Conservation (phyloP, 2,329 filamentous ascomycete species). For the Aspergillus proliferans region DNA sequence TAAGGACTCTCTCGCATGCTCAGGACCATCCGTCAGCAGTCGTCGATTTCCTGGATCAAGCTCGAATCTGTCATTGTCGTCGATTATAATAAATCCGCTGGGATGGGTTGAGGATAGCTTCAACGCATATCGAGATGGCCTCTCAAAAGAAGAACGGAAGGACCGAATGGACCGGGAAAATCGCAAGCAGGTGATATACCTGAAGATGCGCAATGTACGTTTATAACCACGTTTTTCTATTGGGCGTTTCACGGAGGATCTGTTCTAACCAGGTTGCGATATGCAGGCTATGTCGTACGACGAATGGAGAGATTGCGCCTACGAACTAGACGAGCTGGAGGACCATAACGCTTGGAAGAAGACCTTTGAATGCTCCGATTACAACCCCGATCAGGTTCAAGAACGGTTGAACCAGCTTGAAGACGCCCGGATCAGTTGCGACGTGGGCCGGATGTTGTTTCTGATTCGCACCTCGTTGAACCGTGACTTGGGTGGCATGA, state of each 20-base stretch:
- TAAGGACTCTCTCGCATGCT: constrained; percentile 7
- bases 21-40: constrained; percentile 3
- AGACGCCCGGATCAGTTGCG: constrained; percentile 62
- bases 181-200: constrained; percentile 56
- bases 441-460: constrained; percentile 71
- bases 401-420: constrained; percentile 67
- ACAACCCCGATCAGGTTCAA: constrained; percentile 64
- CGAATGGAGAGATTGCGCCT: constrained; percentile 71
- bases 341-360: constrained; percentile 77
- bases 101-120: constrained; percentile 31
- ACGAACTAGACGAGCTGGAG: constrained; percentile 71
- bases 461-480: constrained; percentile 73
- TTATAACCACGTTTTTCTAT: background rate
- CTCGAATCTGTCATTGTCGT: constrained; percentile 28
- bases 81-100: constrained; percentile 28
- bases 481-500: constrained; percentile 79
- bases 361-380: constrained; percentile 60
- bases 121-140: constrained; percentile 46
- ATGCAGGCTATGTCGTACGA: constrained; percentile 58
- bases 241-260: background rate
- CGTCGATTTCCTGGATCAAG: constrained; percentile 20
- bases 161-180: constrained; percentile 47
- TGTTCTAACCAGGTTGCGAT: constrained; percentile 4
- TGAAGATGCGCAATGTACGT: constrained; percentile 61
- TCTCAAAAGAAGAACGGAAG: constrained; percentile 47